Percentiles rank a stretch among this genome's conserved stretches.
Evolutionary conservation across 352 stramenopile species (phyloP).

Genomic region (Achlya hypogyna): DNA sequence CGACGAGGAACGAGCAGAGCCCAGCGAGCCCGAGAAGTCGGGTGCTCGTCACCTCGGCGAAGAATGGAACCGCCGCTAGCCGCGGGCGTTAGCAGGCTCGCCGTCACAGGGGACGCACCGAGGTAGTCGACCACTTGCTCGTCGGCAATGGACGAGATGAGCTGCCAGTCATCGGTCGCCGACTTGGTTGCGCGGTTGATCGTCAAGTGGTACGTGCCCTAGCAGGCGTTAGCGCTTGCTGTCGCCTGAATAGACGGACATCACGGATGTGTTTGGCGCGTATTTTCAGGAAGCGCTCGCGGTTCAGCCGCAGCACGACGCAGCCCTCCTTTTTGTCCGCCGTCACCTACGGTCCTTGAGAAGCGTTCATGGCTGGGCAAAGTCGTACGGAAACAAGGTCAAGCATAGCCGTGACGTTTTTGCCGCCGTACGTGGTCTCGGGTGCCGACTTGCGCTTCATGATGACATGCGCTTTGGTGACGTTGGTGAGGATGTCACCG

Average conservation of each 20-base stretch:
- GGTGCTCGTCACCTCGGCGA: slow-evolving; percentile 50
- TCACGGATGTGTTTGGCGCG: slow-evolving; percentile 20
- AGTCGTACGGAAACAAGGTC: slow-evolving; percentile 27
- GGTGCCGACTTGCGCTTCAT: slow-evolving; percentile 28
- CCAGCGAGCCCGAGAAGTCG: slow-evolving; percentile 48
- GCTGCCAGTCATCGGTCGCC: slow-evolving; percentile 45
- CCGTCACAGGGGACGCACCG: slow-evolving; percentile 1
- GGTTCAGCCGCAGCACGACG: slow-evolving; percentile 47
- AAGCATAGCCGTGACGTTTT: slow-evolving; percentile 48
- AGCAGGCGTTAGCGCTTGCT: too few relatives aligned
- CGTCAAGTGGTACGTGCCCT: slow-evolving; percentile 33
- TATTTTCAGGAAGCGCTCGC: slow-evolving; percentile 42
- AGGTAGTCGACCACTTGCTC: slow-evolving; percentile 61
- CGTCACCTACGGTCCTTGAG: slow-evolving; percentile 36
- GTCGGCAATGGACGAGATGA: slow-evolving; percentile 54
- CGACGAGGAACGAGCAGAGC: slow-evolving; percentile 55
- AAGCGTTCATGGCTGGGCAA: neutral
- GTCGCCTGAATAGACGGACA: slow-evolving; percentile 32
- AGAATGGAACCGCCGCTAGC: slow-evolving; percentile 33
- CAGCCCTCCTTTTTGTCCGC: slow-evolving; percentile 44
- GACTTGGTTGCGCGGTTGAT: slow-evolving; percentile 25
- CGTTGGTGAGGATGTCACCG: slow-evolving; percentile 18
- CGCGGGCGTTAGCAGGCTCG: neutral
- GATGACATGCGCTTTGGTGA: slow-evolving; percentile 38
- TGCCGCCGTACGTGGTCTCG: slow-evolving; percentile 25